These are phyloP conservation scores for Thuja plicata DNA, from an alignment of 83 land plant genomes.

Conservation along the genomic window DNA sequence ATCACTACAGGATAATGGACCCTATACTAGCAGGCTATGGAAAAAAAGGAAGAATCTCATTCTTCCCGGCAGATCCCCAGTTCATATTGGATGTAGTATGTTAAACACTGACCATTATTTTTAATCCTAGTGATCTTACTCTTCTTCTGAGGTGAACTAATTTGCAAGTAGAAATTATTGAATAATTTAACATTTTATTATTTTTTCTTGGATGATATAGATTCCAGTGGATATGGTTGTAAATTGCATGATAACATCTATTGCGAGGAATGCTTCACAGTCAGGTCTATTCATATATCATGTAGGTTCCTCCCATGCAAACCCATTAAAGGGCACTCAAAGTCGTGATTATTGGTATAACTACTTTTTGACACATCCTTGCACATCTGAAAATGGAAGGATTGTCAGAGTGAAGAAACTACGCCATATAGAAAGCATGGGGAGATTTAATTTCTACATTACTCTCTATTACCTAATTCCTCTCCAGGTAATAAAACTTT, in stretches of 20 bases:
- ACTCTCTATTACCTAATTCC: conserved; percentile 18
- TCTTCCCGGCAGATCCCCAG: too few relatives aligned
- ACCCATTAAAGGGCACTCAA: conserved; percentile 32
- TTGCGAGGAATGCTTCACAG: conserved; percentile 30
- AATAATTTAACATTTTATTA: too few relatives aligned
- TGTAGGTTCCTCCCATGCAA: conserved; percentile 48
- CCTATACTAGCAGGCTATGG: too few relatives aligned
- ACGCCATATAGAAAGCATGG: conserved; percentile 22
- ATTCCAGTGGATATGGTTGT: conserved; percentile 71
- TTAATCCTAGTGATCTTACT: too few relatives aligned
- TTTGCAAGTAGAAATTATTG: not conserved
- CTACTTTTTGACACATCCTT: conserved; percentile 43
- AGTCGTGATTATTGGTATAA: not conserved
- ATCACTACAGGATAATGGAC: too few relatives aligned
- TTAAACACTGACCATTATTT: too few relatives aligned
- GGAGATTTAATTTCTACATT: not conserved
- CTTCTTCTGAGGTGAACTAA: too few relatives aligned
- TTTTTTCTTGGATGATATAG: conserved; percentile 17
- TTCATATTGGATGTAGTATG: too few relatives aligned
- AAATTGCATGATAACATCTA: conserved; percentile 49
- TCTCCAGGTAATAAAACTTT: conserved; percentile 4
- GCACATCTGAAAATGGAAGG: conserved; percentile 35
- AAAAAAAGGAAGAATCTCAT: too few relatives aligned
- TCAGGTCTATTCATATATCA: conserved; percentile 43
- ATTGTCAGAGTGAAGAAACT: conserved; percentile 18